Base-by-base conservation (phyloP, 495 filamentous ascomycete species). In the Thermothielavioides terrestris region DNA sequence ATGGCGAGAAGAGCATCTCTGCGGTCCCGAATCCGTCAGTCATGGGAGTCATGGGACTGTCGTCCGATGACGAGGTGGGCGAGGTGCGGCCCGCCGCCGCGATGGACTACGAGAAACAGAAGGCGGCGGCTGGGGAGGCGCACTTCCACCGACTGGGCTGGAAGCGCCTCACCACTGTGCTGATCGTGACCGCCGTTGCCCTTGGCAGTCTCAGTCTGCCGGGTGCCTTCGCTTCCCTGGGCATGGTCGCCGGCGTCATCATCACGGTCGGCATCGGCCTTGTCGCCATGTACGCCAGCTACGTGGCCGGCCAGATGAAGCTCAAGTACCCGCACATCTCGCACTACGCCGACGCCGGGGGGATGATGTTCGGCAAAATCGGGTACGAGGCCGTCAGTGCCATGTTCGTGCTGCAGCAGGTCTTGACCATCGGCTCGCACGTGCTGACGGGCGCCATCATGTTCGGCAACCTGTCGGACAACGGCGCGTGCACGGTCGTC, bases 251-350 rank as follows among this genome's bases (percentile, higher is more conserved):
- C 14, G 72, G 69, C 15, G 66, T 81, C 21, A 72, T 86, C 41
- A 68, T 82, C 41, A 77, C 82, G 34, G 27, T 86, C 32, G 58
- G 64, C 18, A 62, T 88, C 21, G 86, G 86, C 15, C 59, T 84
- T 18, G 53, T 86, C 10, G 79, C 85, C 34, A 82, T 82, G 31
- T 94, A 90, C 65, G 87, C 84, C 15, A 84, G 84, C 55, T 86
- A 81, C 51, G 76, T 89, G 27, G 77, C 91, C 53, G 86, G 83
- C 18, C 84, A 89, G 63, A 81, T 92, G 62, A 90, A 89, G 62
- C 54, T 81, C 41, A 75, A 69, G 48, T 81, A 81, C 57, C 88
- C 88, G 1, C 70, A 83, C n/a, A 79, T 90, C 31, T 70, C 79
- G 47, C 80, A 81, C 63, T 81, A 89, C 63, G 80, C 81, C 18